Conservation (phyloP, 1,284 basidiomycete genomes). For the Boletus nobilissimus region DNA sequence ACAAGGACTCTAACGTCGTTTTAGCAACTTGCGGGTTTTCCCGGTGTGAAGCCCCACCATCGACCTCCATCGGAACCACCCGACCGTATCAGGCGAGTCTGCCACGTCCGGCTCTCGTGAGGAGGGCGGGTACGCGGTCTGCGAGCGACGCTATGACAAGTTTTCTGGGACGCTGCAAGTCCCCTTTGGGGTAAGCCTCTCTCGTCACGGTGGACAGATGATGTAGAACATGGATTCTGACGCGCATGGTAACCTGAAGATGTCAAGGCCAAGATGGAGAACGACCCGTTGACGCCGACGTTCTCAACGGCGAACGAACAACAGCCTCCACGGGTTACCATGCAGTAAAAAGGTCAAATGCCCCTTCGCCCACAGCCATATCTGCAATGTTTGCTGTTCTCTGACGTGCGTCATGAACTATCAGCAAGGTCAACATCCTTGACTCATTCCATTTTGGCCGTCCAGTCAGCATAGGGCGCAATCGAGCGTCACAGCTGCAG, state of each 20-base stretch:
- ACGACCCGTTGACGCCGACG: neutral
- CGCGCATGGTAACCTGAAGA: too few species aligned
- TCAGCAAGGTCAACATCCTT: too few species aligned
- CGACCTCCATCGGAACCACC: conserved; percentile 52
- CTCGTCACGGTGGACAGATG: too few species aligned
- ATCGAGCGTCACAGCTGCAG: too few species aligned
- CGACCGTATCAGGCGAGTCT: conserved; percentile 56
- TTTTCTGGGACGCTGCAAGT: conserved; percentile 12
- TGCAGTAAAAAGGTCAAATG: too few species aligned
- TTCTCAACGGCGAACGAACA: neutral
- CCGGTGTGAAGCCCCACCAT: conserved; percentile 53
- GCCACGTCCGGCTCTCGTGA: neutral
- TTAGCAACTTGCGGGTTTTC: conserved; percentile 59
- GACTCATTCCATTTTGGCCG: too few species aligned
- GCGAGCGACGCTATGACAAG: conserved; percentile 13
- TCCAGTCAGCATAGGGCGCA: too few species aligned
- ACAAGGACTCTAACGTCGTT: conserved; percentile 50
- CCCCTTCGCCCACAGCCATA: too few species aligned
- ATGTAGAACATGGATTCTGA: too few species aligned
- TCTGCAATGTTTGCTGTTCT: too few species aligned
- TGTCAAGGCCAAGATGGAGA: neutral
- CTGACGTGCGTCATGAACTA: too few species aligned
- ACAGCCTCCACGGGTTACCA: neutral
- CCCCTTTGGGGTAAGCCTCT: conserved; percentile 10
- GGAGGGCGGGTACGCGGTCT: neutral